Percentiles rank a stretch among this genome's conserved stretches.
Evolutionary conservation across 2,329 filamentous ascomycete species (phyloP).

Genomic region (Penicillium sp.): DNA sequence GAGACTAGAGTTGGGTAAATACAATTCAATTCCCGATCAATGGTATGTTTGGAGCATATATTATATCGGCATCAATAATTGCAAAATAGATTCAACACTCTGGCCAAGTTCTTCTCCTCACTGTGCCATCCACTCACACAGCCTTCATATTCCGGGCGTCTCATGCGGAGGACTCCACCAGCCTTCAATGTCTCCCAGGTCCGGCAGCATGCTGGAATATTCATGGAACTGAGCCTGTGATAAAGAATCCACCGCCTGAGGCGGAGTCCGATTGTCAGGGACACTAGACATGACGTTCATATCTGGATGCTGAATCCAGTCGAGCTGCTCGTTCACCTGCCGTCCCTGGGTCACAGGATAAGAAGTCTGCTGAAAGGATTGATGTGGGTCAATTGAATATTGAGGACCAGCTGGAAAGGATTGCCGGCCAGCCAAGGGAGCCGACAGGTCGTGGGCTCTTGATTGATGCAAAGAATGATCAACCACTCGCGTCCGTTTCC

Average conservation of each 20-base stretch:
- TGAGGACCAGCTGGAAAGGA: conserved; percentile 6
- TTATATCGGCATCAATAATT: too few species aligned
- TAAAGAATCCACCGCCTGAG: conserved; percentile 4
- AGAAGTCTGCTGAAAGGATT: conserved; percentile 7
- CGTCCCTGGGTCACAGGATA: conserved; percentile 4
- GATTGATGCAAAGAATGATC: background rate
- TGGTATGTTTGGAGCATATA: too few species aligned
- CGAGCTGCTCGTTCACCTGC: conserved; percentile 18
- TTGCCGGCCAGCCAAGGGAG: conserved; percentile 3
- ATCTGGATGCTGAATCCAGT: conserved; percentile 28
- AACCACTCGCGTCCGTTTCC: conserved; percentile 23
- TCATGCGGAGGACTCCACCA: conserved; percentile 28
- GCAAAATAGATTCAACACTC: too few species aligned
- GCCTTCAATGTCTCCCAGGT: conserved; percentile 25
- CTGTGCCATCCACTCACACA: conserved; percentile 9
- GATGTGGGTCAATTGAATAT: conserved; percentile 2
- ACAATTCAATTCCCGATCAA: too few species aligned
- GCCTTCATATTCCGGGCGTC: conserved; percentile 11
- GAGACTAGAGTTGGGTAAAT: too few species aligned
- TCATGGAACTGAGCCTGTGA: conserved; percentile 10
- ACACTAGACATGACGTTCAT: conserved; percentile 21
- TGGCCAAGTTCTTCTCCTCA: too few species aligned
- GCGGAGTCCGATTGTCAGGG: conserved; percentile 8
- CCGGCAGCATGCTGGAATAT: conserved; percentile 15
- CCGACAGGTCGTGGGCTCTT: background rate